Evolutionary conservation across 2,329 filamentous ascomycete genomes (phyloP), one percentile per base, ranked within the genome.

Genomic region (Dactylellina cionopaga): DNA sequence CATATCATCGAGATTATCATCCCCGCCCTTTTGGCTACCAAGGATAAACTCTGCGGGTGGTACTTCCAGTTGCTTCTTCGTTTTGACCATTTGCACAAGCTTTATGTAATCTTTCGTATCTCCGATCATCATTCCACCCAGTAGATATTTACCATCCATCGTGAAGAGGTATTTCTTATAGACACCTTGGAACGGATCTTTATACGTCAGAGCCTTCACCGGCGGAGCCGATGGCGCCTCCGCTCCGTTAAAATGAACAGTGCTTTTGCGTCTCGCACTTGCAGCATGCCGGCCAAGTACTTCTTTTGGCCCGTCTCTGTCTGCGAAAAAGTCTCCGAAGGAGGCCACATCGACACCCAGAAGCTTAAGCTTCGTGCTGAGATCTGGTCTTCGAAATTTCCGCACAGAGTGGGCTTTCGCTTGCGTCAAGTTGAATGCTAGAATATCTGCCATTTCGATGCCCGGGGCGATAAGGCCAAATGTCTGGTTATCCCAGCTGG

Each of bases 121-220:
- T 37, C 92, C 93, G 73, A 96, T 95, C 92, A 96, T 96, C 92
- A 96, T 96, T 2, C 92, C 93, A n/a, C 92, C 92, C 0, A 96
- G 86, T 0, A 96, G 83, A 77, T 94, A 94, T 79, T 96, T 96
- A 24, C 92, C 92, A 78, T 96, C 93, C 78, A 89, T 83, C 0
- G 92, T 96, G 78, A 96, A 96, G 9, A 96, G 82, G 80, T 95
- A 96, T 79, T 96, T 96, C 80, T 96, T 96, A 83, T 96, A 96
- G 0, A 96, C 87, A 49, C 92, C 89, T 63, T 88, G 86, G 78
- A 96, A 96, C 0, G 92, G 92, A 77, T 96, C 92, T 74, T 90
- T 92, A 82, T 96, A 96, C 0, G 90, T 94, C 41, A 96, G 82
- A 0, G 92, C 89, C 81, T 96, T 96, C 76, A 96, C 92, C 0